phyloP scores from a whole-genome alignment of 805 yeast genomes.

The Pichia rugopelliculosa region DNA sequence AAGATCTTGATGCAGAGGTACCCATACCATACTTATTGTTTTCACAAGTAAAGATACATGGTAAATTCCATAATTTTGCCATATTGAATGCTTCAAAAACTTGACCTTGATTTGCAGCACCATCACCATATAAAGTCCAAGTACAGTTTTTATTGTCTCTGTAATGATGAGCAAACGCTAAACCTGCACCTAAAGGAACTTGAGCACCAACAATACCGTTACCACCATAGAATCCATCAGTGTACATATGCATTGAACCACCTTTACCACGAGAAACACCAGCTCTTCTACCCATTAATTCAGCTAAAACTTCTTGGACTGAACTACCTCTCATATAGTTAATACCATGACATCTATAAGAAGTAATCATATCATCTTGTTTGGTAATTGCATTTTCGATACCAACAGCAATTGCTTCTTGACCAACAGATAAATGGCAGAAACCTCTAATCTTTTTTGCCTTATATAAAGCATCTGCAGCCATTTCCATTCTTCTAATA shows the following conservation, averaged over 20 bases:
- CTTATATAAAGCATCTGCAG: conserved; percentile 95
- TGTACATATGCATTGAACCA: conserved; percentile 99
- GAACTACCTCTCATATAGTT: conserved; percentile 94
- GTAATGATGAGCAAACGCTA: conserved; percentile 98
- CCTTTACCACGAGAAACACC: conserved; percentile 98
- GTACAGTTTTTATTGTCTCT: conserved; percentile 70
- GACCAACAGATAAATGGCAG: conserved; percentile 97
- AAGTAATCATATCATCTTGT: conserved; percentile 85
- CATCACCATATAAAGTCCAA: conserved; percentile 93
- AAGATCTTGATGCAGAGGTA: conserved; percentile 93
- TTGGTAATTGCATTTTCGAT: conserved; percentile 88
- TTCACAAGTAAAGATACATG: conserved; percentile 93
- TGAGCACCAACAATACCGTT: conserved; percentile 99
- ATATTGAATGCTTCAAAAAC: conserved; percentile 96
- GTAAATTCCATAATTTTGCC: conserved; percentile 98
- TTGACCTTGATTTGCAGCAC: conserved; percentile 99
- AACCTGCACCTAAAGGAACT: conserved; percentile 96
- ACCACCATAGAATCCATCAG: conserved; percentile 95
- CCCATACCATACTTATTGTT: conserved; percentile 99
- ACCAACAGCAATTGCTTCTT: conserved; percentile 98
- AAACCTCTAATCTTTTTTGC: conserved; percentile 98
- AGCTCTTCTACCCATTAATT: conserved; percentile 91
- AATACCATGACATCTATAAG: conserved; percentile 99
- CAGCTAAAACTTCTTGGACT: conserved; percentile 85
- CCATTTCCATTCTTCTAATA: conserved; percentile 98